These are phyloP conservation scores for Urochloa ruziziensis DNA, from an alignment of 176 grass and related monocot species.

Conservation along the genomic window DNA sequence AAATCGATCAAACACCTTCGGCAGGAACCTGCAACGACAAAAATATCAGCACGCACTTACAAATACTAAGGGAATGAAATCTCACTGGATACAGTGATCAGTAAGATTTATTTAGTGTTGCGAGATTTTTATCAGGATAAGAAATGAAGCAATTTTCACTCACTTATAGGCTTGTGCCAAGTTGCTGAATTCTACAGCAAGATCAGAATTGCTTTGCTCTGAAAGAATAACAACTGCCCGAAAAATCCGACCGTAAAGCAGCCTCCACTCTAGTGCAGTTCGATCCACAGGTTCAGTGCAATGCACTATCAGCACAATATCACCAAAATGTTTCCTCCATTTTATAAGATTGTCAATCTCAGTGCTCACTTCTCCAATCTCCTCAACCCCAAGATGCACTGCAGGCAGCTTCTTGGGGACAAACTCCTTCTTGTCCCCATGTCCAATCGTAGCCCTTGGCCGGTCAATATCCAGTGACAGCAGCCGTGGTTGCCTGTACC, in stretches of 20 bases:
- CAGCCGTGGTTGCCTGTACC: conserved; percentile 80
- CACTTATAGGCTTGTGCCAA: conserved; percentile 84
- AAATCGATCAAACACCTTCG: conserved; percentile 75
- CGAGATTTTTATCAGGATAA: background rate
- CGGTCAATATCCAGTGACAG: conserved; percentile 81
- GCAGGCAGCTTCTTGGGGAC: conserved; percentile 73
- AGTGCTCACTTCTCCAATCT: conserved; percentile 68
- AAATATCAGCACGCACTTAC: background rate
- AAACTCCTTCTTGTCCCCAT: conserved; percentile 75
- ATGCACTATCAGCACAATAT: conserved; percentile 79
- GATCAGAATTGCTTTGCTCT: conserved; percentile 60
- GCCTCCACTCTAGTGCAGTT: conserved; percentile 81
- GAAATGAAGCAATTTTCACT: conserved; percentile 39
- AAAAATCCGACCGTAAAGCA: conserved; percentile 93
- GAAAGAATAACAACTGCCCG: conserved; percentile 78
- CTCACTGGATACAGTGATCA: background rate
- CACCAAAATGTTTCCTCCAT: conserved; percentile 92
- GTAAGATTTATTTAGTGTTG: background rate
- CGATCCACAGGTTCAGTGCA: conserved; percentile 50
- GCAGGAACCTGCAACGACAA: conserved; percentile 63
- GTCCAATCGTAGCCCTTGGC: conserved; percentile 63
- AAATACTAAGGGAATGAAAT: background rate
- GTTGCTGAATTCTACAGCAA: conserved; percentile 58
- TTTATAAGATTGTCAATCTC: conserved; percentile 90
- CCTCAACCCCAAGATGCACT: conserved; percentile 82